Conservation (phyloP, 179 eudicot genomes). For the Beta lomatogona region DNA sequence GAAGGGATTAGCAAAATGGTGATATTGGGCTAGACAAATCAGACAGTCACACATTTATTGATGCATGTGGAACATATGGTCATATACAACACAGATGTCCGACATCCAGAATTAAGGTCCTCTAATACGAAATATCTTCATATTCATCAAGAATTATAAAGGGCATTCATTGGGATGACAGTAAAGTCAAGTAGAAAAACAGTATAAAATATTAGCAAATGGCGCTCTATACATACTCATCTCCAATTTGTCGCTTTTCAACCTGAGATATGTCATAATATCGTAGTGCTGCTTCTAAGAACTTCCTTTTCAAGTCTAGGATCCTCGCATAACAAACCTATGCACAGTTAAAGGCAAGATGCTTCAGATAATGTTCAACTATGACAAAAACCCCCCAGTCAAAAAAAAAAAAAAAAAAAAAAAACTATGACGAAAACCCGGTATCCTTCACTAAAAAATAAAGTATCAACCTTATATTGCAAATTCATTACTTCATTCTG, state of each 20-base stretch:
- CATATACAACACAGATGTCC: neutral
- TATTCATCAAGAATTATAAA: neutral
- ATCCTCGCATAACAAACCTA: slow-evolving; percentile 96
- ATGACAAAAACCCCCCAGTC: neutral
- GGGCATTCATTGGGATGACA: neutral
- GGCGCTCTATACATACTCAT: slow-evolving; percentile 62
- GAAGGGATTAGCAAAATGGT: neutral
- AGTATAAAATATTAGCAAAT: neutral
- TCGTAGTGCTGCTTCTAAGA: slow-evolving; percentile 97
- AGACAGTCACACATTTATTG: neutral
- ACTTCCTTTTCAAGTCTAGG: slow-evolving; percentile 90
- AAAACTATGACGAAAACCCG: neutral
- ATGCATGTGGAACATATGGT: neutral
- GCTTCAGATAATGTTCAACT: slow-evolving; percentile 12
- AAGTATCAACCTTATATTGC: slow-evolving; percentile 75
- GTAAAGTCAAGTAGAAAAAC: neutral
- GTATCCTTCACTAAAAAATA: neutral
- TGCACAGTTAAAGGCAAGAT: slow-evolving; percentile 5
- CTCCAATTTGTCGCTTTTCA: slow-evolving; percentile 92
- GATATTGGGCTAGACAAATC: neutral
- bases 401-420: no score
- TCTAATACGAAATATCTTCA: neutral
- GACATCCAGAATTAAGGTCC: neutral
- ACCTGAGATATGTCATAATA: slow-evolving; percentile 97
- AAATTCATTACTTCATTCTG: slow-evolving; percentile 82